Percentiles rank a stretch among this genome's conserved stretches.
These are phyloP conservation scores for Anastatica hierochuntica DNA, from an alignment of 345 rosid species.

Conservation along the genomic window DNA sequence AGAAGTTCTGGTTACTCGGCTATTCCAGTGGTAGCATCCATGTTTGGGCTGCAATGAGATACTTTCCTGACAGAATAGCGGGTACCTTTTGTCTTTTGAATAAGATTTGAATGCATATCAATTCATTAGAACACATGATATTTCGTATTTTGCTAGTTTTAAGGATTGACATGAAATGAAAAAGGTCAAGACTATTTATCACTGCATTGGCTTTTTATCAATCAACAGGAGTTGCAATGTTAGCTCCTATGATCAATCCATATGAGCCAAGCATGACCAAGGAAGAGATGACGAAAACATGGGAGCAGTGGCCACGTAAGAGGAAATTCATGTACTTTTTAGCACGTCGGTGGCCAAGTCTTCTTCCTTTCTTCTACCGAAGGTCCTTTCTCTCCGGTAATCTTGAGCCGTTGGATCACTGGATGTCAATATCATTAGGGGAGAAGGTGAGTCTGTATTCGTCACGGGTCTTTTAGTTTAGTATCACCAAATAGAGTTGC, in stretches of 20 bases:
- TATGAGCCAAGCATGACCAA: constrained; percentile 70
- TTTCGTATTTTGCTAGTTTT: background rate
- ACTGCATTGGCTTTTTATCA: constrained; percentile 3
- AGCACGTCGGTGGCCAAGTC: constrained; percentile 56
- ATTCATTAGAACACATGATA: background rate
- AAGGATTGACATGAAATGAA: too few relatives aligned
- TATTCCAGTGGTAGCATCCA: constrained; percentile 79
- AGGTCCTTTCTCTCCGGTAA: constrained; percentile 72
- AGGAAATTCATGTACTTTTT: constrained; percentile 57
- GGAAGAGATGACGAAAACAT: constrained; percentile 60
- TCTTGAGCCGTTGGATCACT: constrained; percentile 56
- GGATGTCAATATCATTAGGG: constrained; percentile 63
- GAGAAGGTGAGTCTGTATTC: constrained; percentile 42
- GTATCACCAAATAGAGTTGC: background rate
- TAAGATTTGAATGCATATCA: background rate
- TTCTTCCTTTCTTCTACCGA: constrained; percentile 51
- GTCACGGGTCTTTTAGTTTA: background rate
- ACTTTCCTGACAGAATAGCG: constrained; percentile 63
- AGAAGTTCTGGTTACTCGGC: constrained; percentile 84
- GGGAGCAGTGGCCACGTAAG: constrained; percentile 55
- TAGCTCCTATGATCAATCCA: constrained; percentile 74
- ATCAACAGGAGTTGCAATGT: constrained; percentile 76
- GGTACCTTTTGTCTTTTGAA: constrained; percentile 32
- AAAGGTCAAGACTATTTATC: background rate
- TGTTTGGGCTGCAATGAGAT: constrained; percentile 88